Base-by-base conservation (phyloP, 2,329 filamentous ascomycete species). In the Colletotrichum tropicale region DNA sequence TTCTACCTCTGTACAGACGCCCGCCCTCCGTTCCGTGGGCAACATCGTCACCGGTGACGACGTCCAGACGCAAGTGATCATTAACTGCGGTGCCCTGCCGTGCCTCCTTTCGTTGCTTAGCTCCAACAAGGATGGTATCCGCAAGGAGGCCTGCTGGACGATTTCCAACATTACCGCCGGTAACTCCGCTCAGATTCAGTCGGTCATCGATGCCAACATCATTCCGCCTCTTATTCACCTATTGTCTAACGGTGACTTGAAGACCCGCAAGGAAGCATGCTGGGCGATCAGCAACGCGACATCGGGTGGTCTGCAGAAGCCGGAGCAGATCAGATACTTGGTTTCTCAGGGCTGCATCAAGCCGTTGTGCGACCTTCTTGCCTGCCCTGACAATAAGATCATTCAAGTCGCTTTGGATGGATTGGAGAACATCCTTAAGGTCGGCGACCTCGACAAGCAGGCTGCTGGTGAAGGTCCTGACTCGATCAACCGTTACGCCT, bases 241-340 rank as follows among this genome's bases (percentile, higher is more conserved):
- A 48, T 92, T 99, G 77, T 96, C 95, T 79, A 98, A 98, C 82
- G 97, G 97, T 78, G 97, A 99, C 86, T 94, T 99, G 84, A 99
- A 99, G 93, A 99, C 97, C 66, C 94, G 97, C 77, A 99, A 99
- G 89, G 97, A 99, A 87, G 97, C 97, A 77, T 99, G 97, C 90
- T 99, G 97, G 97, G 97, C 97, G 66, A 99, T 99, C 82, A 98
- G 96, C 83, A 99, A 99, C 83, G 97, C 97, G 66, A 99, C 97
- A 9, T 98, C 96, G 16, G 97, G 97, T 81, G 97, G 97, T 83
- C 93, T 99, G 36, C 97, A 99, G 88, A 99, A 98, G 91, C 97
- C 97, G 2, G 97, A 98, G 75, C 97, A 99, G 89, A 99, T 99
- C 81, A 93, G 97, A 80, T 98, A 98, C 85, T 91, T 99, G 58